phyloP scores from a whole-genome alignment of 2,329 filamentous ascomycete species.

The Fonsecaea monophora region DNA sequence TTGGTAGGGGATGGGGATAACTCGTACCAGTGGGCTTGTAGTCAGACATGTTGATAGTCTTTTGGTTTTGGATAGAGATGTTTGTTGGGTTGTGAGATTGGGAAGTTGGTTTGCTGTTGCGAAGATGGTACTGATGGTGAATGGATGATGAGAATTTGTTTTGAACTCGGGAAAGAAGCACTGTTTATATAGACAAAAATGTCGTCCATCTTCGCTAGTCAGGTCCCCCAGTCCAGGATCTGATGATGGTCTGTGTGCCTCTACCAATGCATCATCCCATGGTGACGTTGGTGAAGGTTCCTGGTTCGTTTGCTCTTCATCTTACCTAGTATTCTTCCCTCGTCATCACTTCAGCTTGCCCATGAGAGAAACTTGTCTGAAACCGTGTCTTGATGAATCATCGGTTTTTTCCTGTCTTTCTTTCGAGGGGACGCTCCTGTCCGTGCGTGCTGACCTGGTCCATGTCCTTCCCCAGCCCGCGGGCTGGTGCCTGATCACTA shows the following conservation, averaged over 20 bases:
- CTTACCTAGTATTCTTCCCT: background rate
- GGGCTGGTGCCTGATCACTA: background rate
- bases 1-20: background rate
- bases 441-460: background rate
- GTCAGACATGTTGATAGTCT: conserved; percentile 36
- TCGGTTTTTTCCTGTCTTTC: background rate
- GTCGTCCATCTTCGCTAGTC: background rate
- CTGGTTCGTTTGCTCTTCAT: background rate
- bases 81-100: conserved; percentile 7
- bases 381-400: background rate
- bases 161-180: background rate
- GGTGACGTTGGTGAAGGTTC: background rate
- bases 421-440: background rate
- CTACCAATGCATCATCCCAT: background rate
- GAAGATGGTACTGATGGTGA: background rate
- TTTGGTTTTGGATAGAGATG: conserved; percentile 11
- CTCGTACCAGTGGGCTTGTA: conserved; percentile 39
- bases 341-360: background rate
- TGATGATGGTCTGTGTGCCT: background rate
- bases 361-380: background rate
- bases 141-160: conserved; percentile 11
- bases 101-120: background rate
- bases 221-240: background rate
- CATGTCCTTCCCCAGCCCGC: background rate
- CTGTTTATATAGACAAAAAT: conserved; percentile 30